Evolutionary conservation across 1,284 basidiomycete genomes (phyloP), one percentile per base, ranked within the genome.

Genomic region (Bjerkandera adusta): DNA sequence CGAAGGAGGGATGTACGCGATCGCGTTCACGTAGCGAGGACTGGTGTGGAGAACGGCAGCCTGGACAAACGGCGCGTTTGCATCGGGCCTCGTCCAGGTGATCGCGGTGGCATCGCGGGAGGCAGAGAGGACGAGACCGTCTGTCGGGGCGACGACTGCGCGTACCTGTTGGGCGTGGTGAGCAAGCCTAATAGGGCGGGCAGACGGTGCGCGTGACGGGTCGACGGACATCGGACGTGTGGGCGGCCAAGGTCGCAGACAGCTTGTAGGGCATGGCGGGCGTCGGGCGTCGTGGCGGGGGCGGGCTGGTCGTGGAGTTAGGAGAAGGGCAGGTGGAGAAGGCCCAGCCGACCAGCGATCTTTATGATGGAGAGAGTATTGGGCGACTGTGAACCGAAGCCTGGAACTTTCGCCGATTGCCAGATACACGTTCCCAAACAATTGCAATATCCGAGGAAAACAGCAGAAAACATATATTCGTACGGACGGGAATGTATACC

Each of bases 41-140:
- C 89, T 83, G 32, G 89, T 81, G 67, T 73, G 78, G 51, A 89
- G 75, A 33, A 79, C 71, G 24, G 72, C 66, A 42, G 72, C 64
- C 20, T 78, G 76, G 11, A 67, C 62, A 61, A 90, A 91, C 4
- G 69, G 57, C 21, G 68, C 63, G 35, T 71, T 62, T 43, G 71
- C 55, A 21, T 74, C 62, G n/a, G 72, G 61, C 54, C 81, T 78
- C 48, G 77, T 71, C 94, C 94, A 97, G 30, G 83, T 73, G 60
- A 95, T 88, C 46, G 92, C 89, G 15, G 91, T 91, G 10, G 88
- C 77, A 73, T 97, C 94, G 60, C 94, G 83, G 26, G 93, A 95
- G 45, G 86, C 89, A 15, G 92, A 96, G 53, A 96, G 76, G 51
- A 97, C 72, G 52, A 89, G 73, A 57, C 82, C 71, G 65, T 84